Evolutionary conservation across 2,329 filamentous ascomycete genomes (phyloP), one percentile per base, ranked within the genome.

Genomic region (Ceratocystis eucalypticola): DNA sequence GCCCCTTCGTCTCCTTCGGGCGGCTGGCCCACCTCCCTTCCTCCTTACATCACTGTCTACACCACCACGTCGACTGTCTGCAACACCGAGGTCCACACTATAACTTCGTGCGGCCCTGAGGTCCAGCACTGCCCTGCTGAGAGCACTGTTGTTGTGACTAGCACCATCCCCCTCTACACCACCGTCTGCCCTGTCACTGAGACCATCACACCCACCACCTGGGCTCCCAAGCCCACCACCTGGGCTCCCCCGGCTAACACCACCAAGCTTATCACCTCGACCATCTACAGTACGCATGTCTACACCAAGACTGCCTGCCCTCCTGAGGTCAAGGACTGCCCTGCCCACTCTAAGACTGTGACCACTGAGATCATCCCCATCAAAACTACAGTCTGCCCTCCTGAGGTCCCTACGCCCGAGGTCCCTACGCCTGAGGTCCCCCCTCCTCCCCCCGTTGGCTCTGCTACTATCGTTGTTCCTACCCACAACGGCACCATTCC

Each of bases 261-360:
- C 12, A 48, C 44, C 61, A 22, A 48, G 22, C 37, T 63, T 65
- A 71, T 70, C 37, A 77, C 77, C 70, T 75, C 74, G 64, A 80
- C 82, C 73, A 77, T 82, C 76, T 84, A 80, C 78, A 75, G 78
- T 75, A 85, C 83, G 72, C 76, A 80, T 74, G 75, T 82, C 72
- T 76, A 82, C 71, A 86, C 84, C 76, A 77, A 86, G 79, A 86
- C 81, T 74, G 80, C 79, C 68, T 87, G 84, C 79, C 80, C 76
- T 68, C 77, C 83, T 64, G 79, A 79, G 68, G 83, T 86, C 72
- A 80, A 82, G 74, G 73, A 87, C 83, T 88, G 85, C 81, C 82
- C 81, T 68, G 75, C 74, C 55, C 73, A 73, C 71, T 73, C 73
- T 71, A 76, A 73, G 66, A 70, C 74, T 66, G 66, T 74, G 67